Conservation (phyloP, 73 alveolate species). For the Paramecium bursaria region DNA sequence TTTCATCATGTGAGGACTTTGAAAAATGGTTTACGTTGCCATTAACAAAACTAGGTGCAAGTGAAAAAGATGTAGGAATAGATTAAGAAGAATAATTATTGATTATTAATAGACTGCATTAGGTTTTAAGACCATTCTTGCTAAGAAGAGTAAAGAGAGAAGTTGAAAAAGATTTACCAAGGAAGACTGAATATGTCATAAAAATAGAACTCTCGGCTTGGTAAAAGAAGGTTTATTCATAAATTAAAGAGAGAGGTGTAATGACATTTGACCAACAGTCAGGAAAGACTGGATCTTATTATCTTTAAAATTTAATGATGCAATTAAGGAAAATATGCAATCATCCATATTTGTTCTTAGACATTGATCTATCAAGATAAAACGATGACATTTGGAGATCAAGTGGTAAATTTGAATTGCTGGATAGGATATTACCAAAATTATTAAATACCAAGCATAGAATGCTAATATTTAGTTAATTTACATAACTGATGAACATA, state of each 20-base stretch:
- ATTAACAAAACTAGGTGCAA: slow-evolving; percentile 76
- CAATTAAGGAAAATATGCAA: slow-evolving; percentile 97
- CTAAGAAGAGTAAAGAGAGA: slow-evolving; percentile 98
- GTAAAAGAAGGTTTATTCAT: slow-evolving; percentile 94
- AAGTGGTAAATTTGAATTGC: slow-evolving; percentile 96
- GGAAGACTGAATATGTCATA: slow-evolving; percentile 96
- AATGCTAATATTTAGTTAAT: slow-evolving; percentile 95
- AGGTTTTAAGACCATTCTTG: slow-evolving; percentile 96
- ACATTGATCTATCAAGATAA: slow-evolving; percentile 67
- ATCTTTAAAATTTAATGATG: slow-evolving; percentile 97
- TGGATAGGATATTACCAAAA: slow-evolving; percentile 97
- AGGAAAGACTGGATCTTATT: slow-evolving; percentile 55
- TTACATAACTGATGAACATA: slow-evolving; percentile 97
- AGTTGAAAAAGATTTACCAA: slow-evolving; percentile 98
- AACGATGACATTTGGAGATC: slow-evolving; percentile 92
- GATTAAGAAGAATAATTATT: slow-evolving; percentile 97
- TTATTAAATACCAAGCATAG: slow-evolving; percentile 90
- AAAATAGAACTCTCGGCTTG: slow-evolving; percentile 95
- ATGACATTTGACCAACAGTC: slow-evolving; percentile 76
- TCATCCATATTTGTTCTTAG: slow-evolving; percentile 98
- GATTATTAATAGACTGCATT: slow-evolving; percentile 96
- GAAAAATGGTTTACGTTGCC: slow-evolving; percentile 99
- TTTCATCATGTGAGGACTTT: slow-evolving; percentile 97
- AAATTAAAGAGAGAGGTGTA: slow-evolving; percentile 93
- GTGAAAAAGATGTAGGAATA: slow-evolving; percentile 90